phyloP scores from a whole-genome alignment of 2,329 filamentous ascomycete genomes.

The Penicillium janthinellum region DNA sequence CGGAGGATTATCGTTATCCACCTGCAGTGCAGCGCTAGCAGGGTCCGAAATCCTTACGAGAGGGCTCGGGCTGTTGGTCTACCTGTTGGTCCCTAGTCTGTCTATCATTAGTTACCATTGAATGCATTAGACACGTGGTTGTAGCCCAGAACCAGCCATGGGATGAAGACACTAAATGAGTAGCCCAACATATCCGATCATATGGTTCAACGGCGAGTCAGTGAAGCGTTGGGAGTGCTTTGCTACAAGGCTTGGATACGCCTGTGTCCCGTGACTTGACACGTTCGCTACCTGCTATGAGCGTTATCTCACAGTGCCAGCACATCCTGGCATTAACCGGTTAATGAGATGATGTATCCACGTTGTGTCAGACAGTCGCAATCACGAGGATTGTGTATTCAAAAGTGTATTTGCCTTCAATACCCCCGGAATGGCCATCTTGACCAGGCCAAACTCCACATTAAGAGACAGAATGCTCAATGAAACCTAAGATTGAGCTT shows the following conservation, averaged over 20 bases:
- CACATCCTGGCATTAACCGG: neutral
- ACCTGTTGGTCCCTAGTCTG: neutral
- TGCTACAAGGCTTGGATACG: too few species aligned
- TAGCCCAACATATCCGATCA: neutral
- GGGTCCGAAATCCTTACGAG: neutral
- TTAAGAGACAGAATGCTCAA: neutral
- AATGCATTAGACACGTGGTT: conserved; percentile 5
- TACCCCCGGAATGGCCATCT: neutral
- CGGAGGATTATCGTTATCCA: neutral
- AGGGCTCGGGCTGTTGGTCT: neutral
- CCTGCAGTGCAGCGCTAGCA: neutral
- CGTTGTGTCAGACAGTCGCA: neutral
- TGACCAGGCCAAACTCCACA: neutral
- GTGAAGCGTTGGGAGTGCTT: too few species aligned
- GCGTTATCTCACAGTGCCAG: neutral
- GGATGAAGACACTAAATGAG: neutral
- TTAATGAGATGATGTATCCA: neutral
- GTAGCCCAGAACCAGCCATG: neutral
- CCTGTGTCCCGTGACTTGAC: too few species aligned
- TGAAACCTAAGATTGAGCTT: neutral
- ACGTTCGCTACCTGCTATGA: neutral
- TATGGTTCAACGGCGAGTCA: neutral
- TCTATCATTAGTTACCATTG: conserved; percentile 3
- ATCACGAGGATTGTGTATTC: neutral
- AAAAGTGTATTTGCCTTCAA: neutral